Conservation (phyloP, 2,329 filamentous ascomycete species). For the Colletotrichum lupini region DNA sequence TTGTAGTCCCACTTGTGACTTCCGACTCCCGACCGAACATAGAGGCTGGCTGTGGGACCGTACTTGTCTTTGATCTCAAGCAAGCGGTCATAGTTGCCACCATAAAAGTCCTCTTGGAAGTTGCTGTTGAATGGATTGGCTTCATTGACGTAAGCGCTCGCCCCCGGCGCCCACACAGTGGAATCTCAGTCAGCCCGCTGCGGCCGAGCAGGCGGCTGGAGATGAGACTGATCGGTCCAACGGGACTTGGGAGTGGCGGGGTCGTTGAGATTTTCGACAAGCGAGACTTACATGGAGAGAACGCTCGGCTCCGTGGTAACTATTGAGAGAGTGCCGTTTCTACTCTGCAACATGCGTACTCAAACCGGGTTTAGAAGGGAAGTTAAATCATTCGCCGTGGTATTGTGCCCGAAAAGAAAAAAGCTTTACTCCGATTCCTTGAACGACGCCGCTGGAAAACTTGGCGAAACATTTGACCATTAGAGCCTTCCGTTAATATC, state of each 20-base stretch:
- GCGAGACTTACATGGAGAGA: not conserved
- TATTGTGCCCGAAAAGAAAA: too few species aligned
- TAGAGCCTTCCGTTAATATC: too few species aligned
- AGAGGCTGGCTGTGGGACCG: slow-evolving; percentile 41
- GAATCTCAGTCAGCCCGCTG: not conserved
- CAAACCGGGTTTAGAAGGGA: too few species aligned
- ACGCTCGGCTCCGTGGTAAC: not conserved
- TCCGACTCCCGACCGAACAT: slow-evolving; percentile 29
- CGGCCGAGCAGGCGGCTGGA: slow-evolving; percentile 3
- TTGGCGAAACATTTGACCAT: too few species aligned
- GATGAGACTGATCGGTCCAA: not conserved
- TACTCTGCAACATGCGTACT: not conserved
- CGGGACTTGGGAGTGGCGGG: too few species aligned
- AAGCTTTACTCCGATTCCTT: too few species aligned
- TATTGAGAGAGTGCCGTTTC: not conserved
- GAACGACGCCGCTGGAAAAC: too few species aligned
- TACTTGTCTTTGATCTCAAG: slow-evolving; percentile 42
- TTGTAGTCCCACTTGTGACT: slow-evolving; percentile 34
- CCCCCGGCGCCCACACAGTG: slow-evolving; percentile 19
- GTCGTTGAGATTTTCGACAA: not conserved
- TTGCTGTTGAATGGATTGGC: slow-evolving; percentile 47
- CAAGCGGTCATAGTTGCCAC: slow-evolving; percentile 41
- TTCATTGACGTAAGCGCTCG: slow-evolving; percentile 50
- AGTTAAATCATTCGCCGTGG: too few species aligned
- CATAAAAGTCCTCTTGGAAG: slow-evolving; percentile 44